Conservation (phyloP, 768 basidiomycete species). For the Naematelia aurantialba region DNA sequence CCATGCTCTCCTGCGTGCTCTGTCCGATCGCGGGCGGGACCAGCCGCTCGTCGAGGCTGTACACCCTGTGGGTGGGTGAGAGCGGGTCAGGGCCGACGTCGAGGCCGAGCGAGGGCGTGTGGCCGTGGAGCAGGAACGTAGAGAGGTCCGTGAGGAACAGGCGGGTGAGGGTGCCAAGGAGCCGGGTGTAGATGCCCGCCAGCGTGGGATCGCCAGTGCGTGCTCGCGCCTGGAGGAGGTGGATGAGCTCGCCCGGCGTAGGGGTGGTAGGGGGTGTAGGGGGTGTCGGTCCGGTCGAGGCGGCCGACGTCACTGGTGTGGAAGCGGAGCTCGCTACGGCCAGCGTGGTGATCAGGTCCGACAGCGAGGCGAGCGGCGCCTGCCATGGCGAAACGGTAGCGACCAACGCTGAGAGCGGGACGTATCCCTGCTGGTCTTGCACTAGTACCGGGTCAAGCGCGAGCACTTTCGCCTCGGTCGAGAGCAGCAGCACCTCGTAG, state of each 20-base stretch:
- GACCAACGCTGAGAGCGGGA: slow-evolving; percentile 77
- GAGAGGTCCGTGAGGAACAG: slow-evolving; percentile 82
- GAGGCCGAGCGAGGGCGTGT: slow-evolving; percentile 43
- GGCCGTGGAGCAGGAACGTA: slow-evolving; percentile 75
- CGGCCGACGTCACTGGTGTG: slow-evolving; percentile 42
- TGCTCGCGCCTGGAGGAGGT: slow-evolving; percentile 67
- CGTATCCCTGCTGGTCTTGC: slow-evolving; percentile 67
- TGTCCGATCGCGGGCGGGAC: slow-evolving; percentile 72
- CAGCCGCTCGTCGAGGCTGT: slow-evolving; percentile 61
- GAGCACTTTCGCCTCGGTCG: slow-evolving; percentile 76
- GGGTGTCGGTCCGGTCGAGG: too few species aligned
- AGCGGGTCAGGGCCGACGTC: slow-evolving; percentile 59
- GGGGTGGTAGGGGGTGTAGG: neutral
- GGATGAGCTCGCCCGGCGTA: slow-evolving; percentile 72
- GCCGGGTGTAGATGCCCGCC: slow-evolving; percentile 63
- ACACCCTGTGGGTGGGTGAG: slow-evolving; percentile 57
- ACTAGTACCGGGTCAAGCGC: slow-evolving; percentile 71
- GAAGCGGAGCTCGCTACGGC: slow-evolving; percentile 1
- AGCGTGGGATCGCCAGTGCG: slow-evolving; percentile 75
- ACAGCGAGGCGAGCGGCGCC: slow-evolving; percentile 71
- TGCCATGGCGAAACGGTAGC: slow-evolving; percentile 86
- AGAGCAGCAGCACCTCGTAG: slow-evolving; percentile 72
- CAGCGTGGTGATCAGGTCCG: slow-evolving; percentile 62
- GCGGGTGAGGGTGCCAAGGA: slow-evolving; percentile 71
- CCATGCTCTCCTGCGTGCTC: slow-evolving; percentile 72